Evolutionary conservation across 2,329 filamentous ascomycete species (phyloP).

Genomic region (Xylaria arbuscula): DNA sequence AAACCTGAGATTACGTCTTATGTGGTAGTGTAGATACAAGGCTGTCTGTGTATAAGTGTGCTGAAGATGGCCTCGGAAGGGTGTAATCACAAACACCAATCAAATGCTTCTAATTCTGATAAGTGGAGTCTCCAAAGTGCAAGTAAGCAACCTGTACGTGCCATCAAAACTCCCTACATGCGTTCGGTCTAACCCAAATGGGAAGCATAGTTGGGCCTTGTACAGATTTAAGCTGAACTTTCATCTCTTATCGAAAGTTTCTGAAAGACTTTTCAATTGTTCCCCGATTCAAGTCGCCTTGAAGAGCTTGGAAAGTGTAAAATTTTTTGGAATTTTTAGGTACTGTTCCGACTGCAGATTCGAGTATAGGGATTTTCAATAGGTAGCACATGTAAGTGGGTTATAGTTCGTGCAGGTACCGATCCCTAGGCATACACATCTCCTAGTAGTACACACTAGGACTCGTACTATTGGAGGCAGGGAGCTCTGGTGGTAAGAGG

Average conservation of each 20-base stretch:
- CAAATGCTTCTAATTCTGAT: not conserved
- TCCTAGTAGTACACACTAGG: no score
- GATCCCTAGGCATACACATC: not conserved
- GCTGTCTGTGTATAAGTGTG: not conserved
- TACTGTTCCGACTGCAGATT: no score
- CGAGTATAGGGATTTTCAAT: not conserved
- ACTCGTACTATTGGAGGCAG: not conserved
- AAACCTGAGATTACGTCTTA: not conserved
- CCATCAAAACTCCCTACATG: not conserved
- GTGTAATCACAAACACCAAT: not conserved
- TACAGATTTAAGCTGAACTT: not conserved
- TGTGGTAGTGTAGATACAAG: not conserved
- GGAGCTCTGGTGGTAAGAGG: not conserved
- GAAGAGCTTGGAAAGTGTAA: no score
- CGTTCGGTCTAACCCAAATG: not conserved
- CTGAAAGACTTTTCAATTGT: no score
- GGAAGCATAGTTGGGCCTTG: not conserved
- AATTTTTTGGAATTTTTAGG: no score
- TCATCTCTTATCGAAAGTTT: no score
- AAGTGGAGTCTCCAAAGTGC: no score
- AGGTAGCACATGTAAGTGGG: not conserved
- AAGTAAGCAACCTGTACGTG: not conserved
- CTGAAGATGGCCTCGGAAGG: no score
- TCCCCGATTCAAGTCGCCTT: no score
- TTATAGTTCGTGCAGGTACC: not conserved